phyloP scores from a whole-genome alignment of 805 yeast genomes.

The Suhomyces sp. region DNA sequence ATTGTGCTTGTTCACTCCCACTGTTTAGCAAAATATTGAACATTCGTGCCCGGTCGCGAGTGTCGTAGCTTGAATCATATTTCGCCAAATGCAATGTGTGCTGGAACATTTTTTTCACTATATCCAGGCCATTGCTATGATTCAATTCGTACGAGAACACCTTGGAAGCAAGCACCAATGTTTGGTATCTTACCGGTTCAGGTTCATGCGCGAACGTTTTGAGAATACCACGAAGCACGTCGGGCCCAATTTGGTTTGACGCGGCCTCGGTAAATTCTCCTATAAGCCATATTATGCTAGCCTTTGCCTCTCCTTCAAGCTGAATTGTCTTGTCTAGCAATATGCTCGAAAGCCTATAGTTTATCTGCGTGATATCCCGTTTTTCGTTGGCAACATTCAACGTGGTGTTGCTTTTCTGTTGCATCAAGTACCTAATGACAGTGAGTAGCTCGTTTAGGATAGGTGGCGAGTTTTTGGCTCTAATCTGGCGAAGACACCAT shows the following conservation, averaged over 20 bases:
- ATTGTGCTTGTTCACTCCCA: conserved; percentile 42
- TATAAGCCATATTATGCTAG: conserved; percentile 85
- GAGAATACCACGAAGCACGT: conserved; percentile 61
- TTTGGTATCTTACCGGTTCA: conserved; percentile 64
- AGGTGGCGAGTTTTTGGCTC: conserved; percentile 18
- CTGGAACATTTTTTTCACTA: conserved; percentile 51
- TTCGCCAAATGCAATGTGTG: conserved; percentile 61
- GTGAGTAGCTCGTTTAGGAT: conserved; percentile 65
- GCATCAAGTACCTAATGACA: conserved; percentile 70
- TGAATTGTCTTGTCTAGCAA: conserved; percentile 20
- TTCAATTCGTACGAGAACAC: conserved; percentile 56
- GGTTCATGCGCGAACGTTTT: conserved; percentile 53
- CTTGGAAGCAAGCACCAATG: conserved; percentile 72
- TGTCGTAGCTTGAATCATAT: conserved; percentile 72
- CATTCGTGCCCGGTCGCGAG: conserved; percentile 82
- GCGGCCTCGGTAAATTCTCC: conserved; percentile 65
- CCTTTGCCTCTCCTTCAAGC: conserved; percentile 54
- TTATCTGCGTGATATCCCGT: conserved; percentile 49
- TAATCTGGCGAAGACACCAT: conserved; percentile 61
- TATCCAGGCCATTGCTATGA: conserved; percentile 7
- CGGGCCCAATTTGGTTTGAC: conserved; percentile 58
- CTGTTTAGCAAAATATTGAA: conserved; percentile 57
- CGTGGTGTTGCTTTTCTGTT: conserved; percentile 36
- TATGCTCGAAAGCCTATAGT: conserved; percentile 45
- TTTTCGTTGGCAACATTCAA: conserved; percentile 10